Conservation (phyloP, 352 stramenopile genomes). For the Phytophthora sp. region DNA sequence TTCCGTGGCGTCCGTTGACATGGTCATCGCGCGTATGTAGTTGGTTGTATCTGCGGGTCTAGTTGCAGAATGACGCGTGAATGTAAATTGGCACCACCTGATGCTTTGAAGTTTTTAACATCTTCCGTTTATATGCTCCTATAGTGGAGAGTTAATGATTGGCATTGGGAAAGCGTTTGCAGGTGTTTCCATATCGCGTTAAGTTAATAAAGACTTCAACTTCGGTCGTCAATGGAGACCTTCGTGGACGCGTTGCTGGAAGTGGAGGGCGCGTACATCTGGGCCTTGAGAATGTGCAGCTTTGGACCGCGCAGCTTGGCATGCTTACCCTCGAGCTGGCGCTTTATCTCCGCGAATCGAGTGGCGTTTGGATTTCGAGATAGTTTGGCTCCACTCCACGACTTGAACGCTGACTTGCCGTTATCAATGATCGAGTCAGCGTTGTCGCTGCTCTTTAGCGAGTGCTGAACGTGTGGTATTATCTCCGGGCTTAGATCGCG, state of each 20-base stretch:
- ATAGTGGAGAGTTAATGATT: background rate
- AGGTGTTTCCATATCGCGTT: background rate
- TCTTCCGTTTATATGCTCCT: background rate
- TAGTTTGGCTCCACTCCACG: background rate
- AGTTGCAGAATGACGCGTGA: conserved; percentile 14
- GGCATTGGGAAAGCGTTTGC: no score
- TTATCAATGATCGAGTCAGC: background rate
- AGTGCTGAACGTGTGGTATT: conserved; percentile 28
- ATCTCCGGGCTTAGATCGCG: conserved; percentile 19
- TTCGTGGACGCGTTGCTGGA: background rate
- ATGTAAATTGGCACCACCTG: conserved; percentile 7
- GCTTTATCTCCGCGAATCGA: conserved; percentile 51
- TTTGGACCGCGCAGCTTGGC: conserved; percentile 42
- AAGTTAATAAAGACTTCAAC: conserved; percentile 14
- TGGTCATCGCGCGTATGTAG: conserved; percentile 28
- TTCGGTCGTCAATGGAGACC: conserved; percentile 18
- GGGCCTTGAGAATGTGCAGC: conserved; percentile 57
- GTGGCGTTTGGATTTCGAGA: conserved; percentile 45
- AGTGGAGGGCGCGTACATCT: conserved; percentile 33
- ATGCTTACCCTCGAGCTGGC: conserved; percentile 42
- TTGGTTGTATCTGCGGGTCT: conserved; percentile 4
- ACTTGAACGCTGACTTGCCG: background rate
- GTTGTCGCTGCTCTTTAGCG: conserved; percentile 13
- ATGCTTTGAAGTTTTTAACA: conserved; percentile 6
- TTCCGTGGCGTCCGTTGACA: conserved; percentile 24